Percentiles rank a stretch among this genome's conserved stretches.
Conservation (phyloP, 192 early-diverging fungal genomes). For the Geosiphon pyriformis region DNA sequence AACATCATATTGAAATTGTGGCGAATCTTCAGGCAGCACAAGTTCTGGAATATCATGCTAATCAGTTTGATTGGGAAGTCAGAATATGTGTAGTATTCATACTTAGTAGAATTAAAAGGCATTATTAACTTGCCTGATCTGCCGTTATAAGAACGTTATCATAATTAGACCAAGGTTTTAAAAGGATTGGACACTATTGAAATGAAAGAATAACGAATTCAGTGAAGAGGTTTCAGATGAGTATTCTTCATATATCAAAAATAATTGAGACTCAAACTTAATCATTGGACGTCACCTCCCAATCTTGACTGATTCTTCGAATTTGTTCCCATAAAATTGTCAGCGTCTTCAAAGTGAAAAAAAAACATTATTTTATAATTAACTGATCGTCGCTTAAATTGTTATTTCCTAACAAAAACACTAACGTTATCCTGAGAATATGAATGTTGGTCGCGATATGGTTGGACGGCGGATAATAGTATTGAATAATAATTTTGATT, state of each 20-base stretch:
- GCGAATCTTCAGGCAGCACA: constrained; percentile 30
- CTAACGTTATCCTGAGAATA: constrained; percentile 27
- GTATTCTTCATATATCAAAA: not conserved
- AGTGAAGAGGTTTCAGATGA: no score
- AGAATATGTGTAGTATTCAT: no score
- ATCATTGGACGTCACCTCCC: constrained; percentile 30
- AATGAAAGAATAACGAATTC: no score
- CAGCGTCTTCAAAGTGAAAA: no score
- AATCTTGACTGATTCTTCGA: constrained; percentile 38
- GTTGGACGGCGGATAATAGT: constrained; percentile 20
- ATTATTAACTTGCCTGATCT: constrained; percentile 25
- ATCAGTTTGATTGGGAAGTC: no score
- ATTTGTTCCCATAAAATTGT: constrained; percentile 40
- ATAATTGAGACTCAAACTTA: not conserved
- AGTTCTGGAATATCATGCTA: constrained; percentile 49
- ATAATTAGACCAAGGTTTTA: constrained; percentile 46
- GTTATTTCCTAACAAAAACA: not conserved
- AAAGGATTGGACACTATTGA: constrained; percentile 35
- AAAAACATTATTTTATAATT: constrained; percentile 20
- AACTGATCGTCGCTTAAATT: not conserved
- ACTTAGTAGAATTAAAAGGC: not conserved
- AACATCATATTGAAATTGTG: constrained; percentile 28
- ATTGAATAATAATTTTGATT: not conserved
- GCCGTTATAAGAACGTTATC: constrained; percentile 41
- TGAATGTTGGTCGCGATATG: constrained; percentile 31